phyloP scores from a whole-genome alignment of 768 basidiomycete genomes.

The Tylopilus sp. region DNA sequence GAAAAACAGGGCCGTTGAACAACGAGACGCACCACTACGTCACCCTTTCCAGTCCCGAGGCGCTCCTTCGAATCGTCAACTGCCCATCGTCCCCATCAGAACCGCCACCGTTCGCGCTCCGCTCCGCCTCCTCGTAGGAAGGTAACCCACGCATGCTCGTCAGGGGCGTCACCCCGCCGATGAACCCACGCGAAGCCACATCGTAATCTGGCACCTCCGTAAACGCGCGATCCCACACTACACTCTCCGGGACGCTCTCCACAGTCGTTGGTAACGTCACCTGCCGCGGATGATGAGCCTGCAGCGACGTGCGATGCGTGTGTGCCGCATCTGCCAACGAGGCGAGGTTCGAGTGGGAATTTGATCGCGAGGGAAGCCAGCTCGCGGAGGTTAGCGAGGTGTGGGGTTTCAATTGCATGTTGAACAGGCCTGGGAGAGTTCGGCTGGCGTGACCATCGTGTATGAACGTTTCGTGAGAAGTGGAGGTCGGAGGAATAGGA shows the following conservation, averaged over 20 bases:
- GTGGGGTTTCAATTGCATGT: slow-evolving; percentile 62
- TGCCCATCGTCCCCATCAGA: neutral
- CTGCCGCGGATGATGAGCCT: neutral
- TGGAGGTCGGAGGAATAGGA: slow-evolving; percentile 7
- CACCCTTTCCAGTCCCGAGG: neutral
- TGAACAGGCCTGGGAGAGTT: slow-evolving; percentile 49
- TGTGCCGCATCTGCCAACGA: slow-evolving; percentile 3
- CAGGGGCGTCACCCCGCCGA: slow-evolving; percentile 88
- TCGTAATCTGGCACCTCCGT: slow-evolving; percentile 85
- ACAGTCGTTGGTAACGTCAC: neutral
- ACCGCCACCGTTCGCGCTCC: neutral
- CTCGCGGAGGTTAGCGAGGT: slow-evolving; percentile 42
- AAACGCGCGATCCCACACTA: slow-evolving; percentile 57
- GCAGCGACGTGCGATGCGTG: slow-evolving; percentile 1
- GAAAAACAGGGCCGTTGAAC: neutral
- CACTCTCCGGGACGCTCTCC: slow-evolving; percentile 29
- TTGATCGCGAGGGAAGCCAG: slow-evolving; percentile 39
- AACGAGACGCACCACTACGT: neutral
- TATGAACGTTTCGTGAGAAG: slow-evolving; percentile 46
- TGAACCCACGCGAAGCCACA: slow-evolving; percentile 80
- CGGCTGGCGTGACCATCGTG: slow-evolving; percentile 52
- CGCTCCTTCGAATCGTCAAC: slow-evolving; percentile 11
- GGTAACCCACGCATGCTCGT: slow-evolving; percentile 75
- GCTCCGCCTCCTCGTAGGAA: slow-evolving; percentile 74
- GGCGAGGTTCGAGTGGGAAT: slow-evolving; percentile 32